Evolutionary conservation across 805 yeast species (phyloP).

Genomic region (Millerago galiae): DNA sequence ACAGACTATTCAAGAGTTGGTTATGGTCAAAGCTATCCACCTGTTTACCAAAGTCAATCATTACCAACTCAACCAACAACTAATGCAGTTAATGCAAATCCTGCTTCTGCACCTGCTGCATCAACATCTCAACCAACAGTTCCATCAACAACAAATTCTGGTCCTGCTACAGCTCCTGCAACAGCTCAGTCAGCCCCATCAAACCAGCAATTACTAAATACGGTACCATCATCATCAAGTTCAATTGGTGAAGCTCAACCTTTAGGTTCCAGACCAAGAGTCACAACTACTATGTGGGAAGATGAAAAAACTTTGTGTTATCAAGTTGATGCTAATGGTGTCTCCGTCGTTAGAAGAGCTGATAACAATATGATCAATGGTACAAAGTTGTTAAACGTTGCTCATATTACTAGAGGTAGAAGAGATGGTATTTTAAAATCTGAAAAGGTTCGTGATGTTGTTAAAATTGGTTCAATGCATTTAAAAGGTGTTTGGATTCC

Average conservation of each 20-base stretch:
- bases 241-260: conserved; percentile 25
- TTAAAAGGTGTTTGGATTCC: conserved; percentile 90
- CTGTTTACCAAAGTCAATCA: conserved; percentile 18
- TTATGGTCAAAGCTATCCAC: conserved; percentile 20
- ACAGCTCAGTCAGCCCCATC: too few species aligned
- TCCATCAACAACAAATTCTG: conserved; percentile 3
- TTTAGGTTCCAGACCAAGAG: conserved; percentile 41
- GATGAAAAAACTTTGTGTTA: conserved; percentile 81
- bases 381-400: conserved; percentile 74
- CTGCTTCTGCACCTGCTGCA: neutral
- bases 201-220: neutral
- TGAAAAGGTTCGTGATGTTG: conserved; percentile 72
- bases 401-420: conserved; percentile 83
- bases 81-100: neutral
- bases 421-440: conserved; percentile 79
- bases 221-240: neutral
- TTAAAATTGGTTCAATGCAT: conserved; percentile 83
- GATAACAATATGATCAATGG: conserved; percentile 85
- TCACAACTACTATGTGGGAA: conserved; percentile 87
- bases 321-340: conserved; percentile 79
- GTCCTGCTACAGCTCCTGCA: neutral
- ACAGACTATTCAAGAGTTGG: conserved; percentile 20
- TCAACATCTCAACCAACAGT: neutral
- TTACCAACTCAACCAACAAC: conserved; percentile 2
- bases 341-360: conserved; percentile 75